These are phyloP conservation scores for Dactylellina cionopaga DNA, from an alignment of 2,329 filamentous ascomycete species.

Conservation along the genomic window DNA sequence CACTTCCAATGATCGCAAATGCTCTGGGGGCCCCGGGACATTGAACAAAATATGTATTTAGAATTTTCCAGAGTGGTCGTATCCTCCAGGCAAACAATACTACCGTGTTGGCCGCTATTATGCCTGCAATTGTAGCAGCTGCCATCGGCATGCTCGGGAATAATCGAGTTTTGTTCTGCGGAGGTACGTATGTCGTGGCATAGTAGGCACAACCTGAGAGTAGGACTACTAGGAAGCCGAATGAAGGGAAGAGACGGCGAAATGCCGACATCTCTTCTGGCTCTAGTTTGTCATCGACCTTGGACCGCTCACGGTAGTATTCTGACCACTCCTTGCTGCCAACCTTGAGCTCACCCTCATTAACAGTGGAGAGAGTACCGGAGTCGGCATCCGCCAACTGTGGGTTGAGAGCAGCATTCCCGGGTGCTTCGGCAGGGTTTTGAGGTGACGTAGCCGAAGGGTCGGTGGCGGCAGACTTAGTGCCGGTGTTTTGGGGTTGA, in stretches of 20 bases:
- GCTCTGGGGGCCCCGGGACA: conserved; percentile 73
- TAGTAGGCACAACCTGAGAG: conserved; percentile 58
- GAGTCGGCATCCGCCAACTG: conserved; percentile 2
- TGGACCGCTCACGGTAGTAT: conserved; percentile 16
- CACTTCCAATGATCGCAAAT: conserved; percentile 70
- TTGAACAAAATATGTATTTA: conserved; percentile 76
- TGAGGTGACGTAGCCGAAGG: no score
- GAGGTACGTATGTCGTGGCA: conserved; percentile 63
- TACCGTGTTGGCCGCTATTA: conserved; percentile 71
- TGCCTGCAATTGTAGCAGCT: conserved; percentile 70
- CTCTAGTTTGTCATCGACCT: conserved; percentile 21
- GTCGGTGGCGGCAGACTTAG: no score
- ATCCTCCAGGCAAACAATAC: conserved; percentile 71
- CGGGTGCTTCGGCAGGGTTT: no score
- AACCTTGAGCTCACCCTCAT: conserved; percentile 11
- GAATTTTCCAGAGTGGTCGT: conserved; percentile 71
- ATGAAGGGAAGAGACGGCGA: conserved; percentile 60
- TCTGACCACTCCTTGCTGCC: conserved; percentile 38
- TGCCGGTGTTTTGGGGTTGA: not conserved
- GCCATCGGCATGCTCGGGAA: conserved; percentile 72
- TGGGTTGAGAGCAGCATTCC: not conserved
- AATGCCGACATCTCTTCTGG: conserved; percentile 37
- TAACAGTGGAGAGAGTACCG: not conserved
- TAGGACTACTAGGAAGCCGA: conserved; percentile 59
- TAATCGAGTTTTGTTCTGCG: conserved; percentile 64